A percentile compares a stretch with the other conserved stretches of the same genome.
Evolutionary conservation across 768 basidiomycete genomes (phyloP).

Genomic region (Leccinum incarnatum): DNA sequence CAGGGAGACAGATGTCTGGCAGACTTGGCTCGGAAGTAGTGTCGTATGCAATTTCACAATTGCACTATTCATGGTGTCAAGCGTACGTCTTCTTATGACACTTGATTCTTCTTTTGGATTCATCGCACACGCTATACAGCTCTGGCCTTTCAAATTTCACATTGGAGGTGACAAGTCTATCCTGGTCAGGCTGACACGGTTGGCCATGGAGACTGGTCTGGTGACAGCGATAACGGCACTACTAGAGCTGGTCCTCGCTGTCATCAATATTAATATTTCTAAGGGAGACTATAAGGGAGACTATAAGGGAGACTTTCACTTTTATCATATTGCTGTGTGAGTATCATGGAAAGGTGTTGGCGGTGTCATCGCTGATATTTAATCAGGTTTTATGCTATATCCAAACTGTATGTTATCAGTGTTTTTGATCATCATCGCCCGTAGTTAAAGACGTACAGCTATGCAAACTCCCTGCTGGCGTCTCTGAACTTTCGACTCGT

Average conservation of each 20-base stretch:
- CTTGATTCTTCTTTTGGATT: not conserved
- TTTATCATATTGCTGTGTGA: slow-evolving; percentile 23
- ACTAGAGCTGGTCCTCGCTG: slow-evolving; percentile 17
- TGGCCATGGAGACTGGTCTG: slow-evolving; percentile 27
- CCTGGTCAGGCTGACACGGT: slow-evolving; percentile 14
- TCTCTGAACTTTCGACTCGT: not conserved
- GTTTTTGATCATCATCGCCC: not conserved
- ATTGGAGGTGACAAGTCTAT: slow-evolving; percentile 3
- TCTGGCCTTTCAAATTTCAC: slow-evolving; percentile 9
- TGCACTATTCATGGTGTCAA: slow-evolving; percentile 17
- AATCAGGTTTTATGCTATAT: not conserved
- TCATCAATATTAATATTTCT: not conserved
- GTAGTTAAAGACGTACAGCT: not conserved
- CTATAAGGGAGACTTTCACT: not conserved
- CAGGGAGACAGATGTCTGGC: not conserved
- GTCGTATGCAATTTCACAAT: slow-evolving; percentile 19
- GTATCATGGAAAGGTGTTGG: not conserved
- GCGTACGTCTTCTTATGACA: slow-evolving; percentile 1
- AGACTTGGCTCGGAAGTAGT: slow-evolving; percentile 25
- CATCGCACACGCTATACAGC: slow-evolving; percentile 3
- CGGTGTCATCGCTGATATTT: not conserved
- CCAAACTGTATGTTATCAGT: not conserved
- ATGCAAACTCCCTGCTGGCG: not conserved
- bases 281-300: no score
- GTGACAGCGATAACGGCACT: slow-evolving; percentile 21